Percentiles rank a stretch among this genome's conserved stretches.
Evolutionary conservation across 257 asterid species (phyloP).

Genomic region (Jasminum sambac): DNA sequence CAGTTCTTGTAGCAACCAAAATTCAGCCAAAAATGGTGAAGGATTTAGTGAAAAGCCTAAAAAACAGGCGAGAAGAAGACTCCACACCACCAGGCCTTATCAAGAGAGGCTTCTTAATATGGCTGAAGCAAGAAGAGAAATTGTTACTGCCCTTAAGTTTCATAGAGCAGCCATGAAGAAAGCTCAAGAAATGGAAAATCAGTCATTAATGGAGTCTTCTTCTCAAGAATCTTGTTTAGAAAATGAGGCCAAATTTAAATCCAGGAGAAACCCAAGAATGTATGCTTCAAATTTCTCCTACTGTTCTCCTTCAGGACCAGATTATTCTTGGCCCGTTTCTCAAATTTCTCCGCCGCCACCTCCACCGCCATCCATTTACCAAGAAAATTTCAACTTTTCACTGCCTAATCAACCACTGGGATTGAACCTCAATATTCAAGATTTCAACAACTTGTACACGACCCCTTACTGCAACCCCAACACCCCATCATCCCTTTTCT

Average conservation of each 20-base stretch:
- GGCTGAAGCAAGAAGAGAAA: conserved; percentile 98
- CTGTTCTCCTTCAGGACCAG: conserved; percentile 40
- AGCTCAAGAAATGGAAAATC: conserved; percentile 45
- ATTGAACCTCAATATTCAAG: conserved; percentile 87
- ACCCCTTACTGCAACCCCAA: conserved; percentile 29
- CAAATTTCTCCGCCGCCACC: conserved; percentile 45
- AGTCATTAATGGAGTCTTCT: conserved; percentile 35
- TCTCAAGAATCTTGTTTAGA: conserved; percentile 44
- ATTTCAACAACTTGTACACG: conserved; percentile 58
- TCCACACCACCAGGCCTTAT: conserved; percentile 91
- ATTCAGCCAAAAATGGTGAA: conserved; percentile 31
- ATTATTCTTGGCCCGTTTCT: conserved; percentile 56
- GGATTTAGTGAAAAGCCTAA: conserved; percentile 49
- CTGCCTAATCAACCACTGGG: conserved; percentile 91
- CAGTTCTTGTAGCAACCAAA: conserved; percentile 34
- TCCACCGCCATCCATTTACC: conserved; percentile 37
- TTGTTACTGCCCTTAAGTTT: conserved; percentile 90
- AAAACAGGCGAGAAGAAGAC: conserved; percentile 86
- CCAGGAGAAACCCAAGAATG: conserved; percentile 66
- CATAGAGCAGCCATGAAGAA: conserved; percentile 92
- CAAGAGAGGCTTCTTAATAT: conserved; percentile 91
- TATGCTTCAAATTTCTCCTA: conserved; percentile 47
- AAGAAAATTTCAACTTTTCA: conserved; percentile 59
- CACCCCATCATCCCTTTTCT: conserved; percentile 50
- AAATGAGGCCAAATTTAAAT: conserved; percentile 53